Evolutionary conservation across 2,329 filamentous ascomycete species (phyloP), one percentile per base, ranked within the genome.

Genomic region (Paracoccidioides lutzii): DNA sequence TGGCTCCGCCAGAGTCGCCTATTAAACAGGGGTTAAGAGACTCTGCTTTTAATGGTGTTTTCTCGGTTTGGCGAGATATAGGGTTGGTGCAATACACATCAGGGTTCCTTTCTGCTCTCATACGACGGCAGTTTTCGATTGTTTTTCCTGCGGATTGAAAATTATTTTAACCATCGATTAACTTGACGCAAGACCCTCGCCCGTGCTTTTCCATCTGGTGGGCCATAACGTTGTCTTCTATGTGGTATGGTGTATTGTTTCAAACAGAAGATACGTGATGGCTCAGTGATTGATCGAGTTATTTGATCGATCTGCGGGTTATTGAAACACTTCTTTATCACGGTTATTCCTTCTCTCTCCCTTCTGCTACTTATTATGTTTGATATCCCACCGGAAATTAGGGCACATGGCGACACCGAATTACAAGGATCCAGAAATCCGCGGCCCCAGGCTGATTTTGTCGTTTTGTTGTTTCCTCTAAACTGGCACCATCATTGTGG

Each of bases 381-480:
- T 40, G 38, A 54, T 41, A 22, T 54, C 9, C 56, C 56, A 4
- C 41, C 56, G 10, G 49, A 53, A 38, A 33, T 58, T 8, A 46
- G 38, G 44, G 42, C 42, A 54, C 60, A 42, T 67, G 62, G 63
- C 64, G 3, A 55, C 57, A 45, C 64, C 63, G n/a, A 66, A 66
- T 52, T 66, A 63, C 59, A 55, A 61, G 37, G 54, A 66, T 48
- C 64, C 65, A 8, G 55, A 58, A 12, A 62, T 52, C n/a, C 49
- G 58, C 55, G 64, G 64, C 12, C 57, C 57, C n/a, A 59, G 57
- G 12, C 52, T 66, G 14, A 60, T 61, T 22, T 64, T 50, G 43
- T 62, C 6, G 59, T 49, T 37, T 22, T 55, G 9, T 6, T 44
- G 22, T 15, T 55, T 55, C 7, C 46, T 42, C 7, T 22, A 42